phyloP scores from a whole-genome alignment of 352 stramenopile genomes.

The Globisporangium nagaii region DNA sequence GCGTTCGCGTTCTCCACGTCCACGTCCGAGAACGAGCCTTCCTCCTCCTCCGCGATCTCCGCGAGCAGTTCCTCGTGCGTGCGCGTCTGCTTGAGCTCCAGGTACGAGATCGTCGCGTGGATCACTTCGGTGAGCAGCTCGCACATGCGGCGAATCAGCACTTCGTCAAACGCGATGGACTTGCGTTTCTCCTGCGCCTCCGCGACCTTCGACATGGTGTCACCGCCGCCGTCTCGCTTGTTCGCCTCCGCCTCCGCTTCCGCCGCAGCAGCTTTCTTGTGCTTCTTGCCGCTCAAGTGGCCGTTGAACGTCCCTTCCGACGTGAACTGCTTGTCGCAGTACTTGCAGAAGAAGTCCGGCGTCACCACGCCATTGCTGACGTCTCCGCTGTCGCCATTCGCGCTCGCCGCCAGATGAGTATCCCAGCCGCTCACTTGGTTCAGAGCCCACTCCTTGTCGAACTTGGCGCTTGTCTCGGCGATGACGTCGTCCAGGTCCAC shows the following conservation, averaged over 20 bases:
- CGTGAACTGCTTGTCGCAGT: slow-evolving; percentile 70
- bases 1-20: slow-evolving; percentile 62
- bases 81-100: slow-evolving; percentile 85
- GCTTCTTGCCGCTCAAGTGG: slow-evolving; percentile 74
- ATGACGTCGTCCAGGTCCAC: slow-evolving; percentile 85
- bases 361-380: slow-evolving; percentile 4
- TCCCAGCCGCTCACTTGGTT: slow-evolving; percentile 57
- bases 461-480: slow-evolving; percentile 72
- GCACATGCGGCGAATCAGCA: slow-evolving; percentile 64
- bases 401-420: slow-evolving; percentile 1
- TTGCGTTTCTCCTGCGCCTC: slow-evolving; percentile 27
- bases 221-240: background rate
- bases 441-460: slow-evolving; percentile 79
- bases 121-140: slow-evolving; percentile 81
- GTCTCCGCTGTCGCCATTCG: slow-evolving; percentile 1
- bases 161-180: slow-evolving; percentile 60
- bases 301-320: slow-evolving; percentile 67
- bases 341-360: slow-evolving; percentile 41
- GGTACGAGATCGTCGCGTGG: slow-evolving; percentile 77
- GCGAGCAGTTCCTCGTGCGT: slow-evolving; percentile 85
- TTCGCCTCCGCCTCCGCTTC: slow-evolving; percentile 2
- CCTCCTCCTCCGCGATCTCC: slow-evolving; percentile 84
- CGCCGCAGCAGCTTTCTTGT: slow-evolving; percentile 55
- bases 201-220: slow-evolving; percentile 3
- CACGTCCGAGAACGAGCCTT: slow-evolving; percentile 77